Evolutionary conservation across 1,284 basidiomycete genomes (phyloP).

Genomic region (Sporisorium exsertum): DNA sequence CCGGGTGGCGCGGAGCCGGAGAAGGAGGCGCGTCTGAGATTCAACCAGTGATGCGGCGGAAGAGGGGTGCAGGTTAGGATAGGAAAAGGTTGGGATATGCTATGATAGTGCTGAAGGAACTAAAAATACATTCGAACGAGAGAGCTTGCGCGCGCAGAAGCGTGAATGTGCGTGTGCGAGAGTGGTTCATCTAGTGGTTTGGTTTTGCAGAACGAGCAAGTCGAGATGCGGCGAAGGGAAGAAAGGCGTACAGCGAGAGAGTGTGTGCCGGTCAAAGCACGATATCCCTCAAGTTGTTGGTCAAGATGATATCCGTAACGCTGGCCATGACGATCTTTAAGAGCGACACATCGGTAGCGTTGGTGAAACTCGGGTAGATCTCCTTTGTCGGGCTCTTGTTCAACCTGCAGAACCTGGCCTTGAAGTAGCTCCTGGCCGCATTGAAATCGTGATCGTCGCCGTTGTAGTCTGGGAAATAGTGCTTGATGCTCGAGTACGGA

Average conservation of each 20-base stretch:
- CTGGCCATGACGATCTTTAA: constrained; percentile 86
- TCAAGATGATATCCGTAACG: constrained; percentile 63
- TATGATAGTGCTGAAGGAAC: not conserved
- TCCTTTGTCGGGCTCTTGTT: constrained; percentile 88
- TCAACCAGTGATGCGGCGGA: not conserved
- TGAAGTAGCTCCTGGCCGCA: constrained; percentile 89
- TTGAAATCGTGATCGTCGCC: constrained; percentile 74
- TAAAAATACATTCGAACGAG: not conserved
- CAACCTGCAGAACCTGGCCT: constrained; percentile 82
- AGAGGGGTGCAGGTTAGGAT: too few relatives aligned
- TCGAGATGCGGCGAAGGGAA: not conserved
- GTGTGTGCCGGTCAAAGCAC: constrained; percentile 19
- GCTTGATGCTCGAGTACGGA: constrained; percentile 81
- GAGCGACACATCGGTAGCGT: constrained; percentile 91
- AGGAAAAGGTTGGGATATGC: too few relatives aligned
- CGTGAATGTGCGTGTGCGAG: not conserved
- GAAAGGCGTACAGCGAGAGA: not conserved
- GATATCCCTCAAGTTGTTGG: constrained; percentile 51
- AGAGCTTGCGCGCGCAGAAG: not conserved
- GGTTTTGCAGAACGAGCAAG: not conserved
- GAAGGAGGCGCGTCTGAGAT: not conserved
- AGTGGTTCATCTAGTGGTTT: not conserved
- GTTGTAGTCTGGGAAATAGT: constrained; percentile 74
- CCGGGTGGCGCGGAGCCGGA: not conserved
- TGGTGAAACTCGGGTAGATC: constrained; percentile 88